These are phyloP conservation scores for Immersiella caudata DNA, from an alignment of 495 filamentous ascomycete species.

Conservation along the genomic window DNA sequence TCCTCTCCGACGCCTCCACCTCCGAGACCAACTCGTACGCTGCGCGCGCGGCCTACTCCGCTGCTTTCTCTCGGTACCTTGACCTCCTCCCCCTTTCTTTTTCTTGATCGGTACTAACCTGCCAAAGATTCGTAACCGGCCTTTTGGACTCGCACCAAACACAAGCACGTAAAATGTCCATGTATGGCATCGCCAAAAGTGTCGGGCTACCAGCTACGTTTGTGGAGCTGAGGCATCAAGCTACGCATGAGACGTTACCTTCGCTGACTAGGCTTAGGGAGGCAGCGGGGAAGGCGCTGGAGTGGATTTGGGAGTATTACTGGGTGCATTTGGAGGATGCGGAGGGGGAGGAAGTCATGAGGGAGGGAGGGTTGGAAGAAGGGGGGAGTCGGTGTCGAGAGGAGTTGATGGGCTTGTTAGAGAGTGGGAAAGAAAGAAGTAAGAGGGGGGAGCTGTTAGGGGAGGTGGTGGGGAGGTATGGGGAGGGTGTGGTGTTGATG, in stretches of 20 bases:
- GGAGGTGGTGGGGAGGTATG: constrained; percentile 35
- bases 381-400: constrained; percentile 9
- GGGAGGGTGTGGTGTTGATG: constrained; percentile 32
- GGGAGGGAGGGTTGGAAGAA: constrained; percentile 2
- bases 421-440: constrained; percentile 21
- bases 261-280: constrained; percentile 68
- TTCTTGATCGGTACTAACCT: neutral
- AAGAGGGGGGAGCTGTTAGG: constrained; percentile 16
- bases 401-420: constrained; percentile 35
- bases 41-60: constrained; percentile 49
- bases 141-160: constrained; percentile 76
- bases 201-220: constrained; percentile 80
- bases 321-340: constrained; percentile 61
- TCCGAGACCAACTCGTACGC: constrained; percentile 39
- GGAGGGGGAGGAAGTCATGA: constrained; percentile 18
- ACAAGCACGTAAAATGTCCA: constrained; percentile 69
- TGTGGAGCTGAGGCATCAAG: constrained; percentile 87
- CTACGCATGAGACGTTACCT: constrained; percentile 85
- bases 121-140: constrained; percentile 82
- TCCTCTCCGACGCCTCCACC: constrained; percentile 61
- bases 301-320: constrained; percentile 88
- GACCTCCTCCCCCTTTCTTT: constrained; percentile 10
- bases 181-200: constrained; percentile 78
- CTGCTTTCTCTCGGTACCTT: constrained; percentile 53
- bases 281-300: constrained; percentile 66